Base-by-base conservation (phyloP, 1,284 basidiomycete genomes). In the Mycocalia duriaeana region DNA sequence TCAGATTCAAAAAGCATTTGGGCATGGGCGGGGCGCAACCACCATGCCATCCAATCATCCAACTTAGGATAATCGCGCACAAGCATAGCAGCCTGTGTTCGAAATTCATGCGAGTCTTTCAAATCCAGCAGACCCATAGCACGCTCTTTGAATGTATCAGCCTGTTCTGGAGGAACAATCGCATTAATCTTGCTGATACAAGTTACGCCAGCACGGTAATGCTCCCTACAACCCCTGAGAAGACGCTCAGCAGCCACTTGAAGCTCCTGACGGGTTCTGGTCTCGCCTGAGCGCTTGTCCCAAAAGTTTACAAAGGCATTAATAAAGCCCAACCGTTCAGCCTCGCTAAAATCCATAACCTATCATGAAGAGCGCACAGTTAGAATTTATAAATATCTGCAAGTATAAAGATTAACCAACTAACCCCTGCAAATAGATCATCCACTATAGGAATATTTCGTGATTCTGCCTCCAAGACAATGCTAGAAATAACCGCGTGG, bases 1-100 rank as follows among this genome's bases (percentile, higher is more conserved):
- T 57, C 28, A 4, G 56, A 52, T 9, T 36, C 19, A 47, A 60
- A 59, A 2, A 62, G 47, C 56, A 60, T 59, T 13, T 5, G 35
- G 8, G 58, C 54, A 47, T 57, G 54, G n/a, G 44, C 39, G 4
- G 25, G 28, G n/a, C 50, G 46, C 11, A 55, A 20, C 56, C 56
- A 61, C 57, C 57, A 60, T 4, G 42, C 39, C 1, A 61, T 36
- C 57, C 57, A 61, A 2, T n/a, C 3, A 5, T 37, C 18, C 13
- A 52, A 19, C 19, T 49, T 48, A 2, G 56, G 54, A 44, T 51
- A 58, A 7, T 50, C 40, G 8, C 40, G 35, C n/a, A 49, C n/a
- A 18, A 56, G 44, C 4, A 41, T 22, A 7, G 14, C 22, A 16
- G 47, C 45, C n/a, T 37, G 39, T 13, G 24, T 36, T 1, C n/a